Conservation (phyloP, 2,329 filamentous ascomycete genomes). For the Fusarium sp. region DNA sequence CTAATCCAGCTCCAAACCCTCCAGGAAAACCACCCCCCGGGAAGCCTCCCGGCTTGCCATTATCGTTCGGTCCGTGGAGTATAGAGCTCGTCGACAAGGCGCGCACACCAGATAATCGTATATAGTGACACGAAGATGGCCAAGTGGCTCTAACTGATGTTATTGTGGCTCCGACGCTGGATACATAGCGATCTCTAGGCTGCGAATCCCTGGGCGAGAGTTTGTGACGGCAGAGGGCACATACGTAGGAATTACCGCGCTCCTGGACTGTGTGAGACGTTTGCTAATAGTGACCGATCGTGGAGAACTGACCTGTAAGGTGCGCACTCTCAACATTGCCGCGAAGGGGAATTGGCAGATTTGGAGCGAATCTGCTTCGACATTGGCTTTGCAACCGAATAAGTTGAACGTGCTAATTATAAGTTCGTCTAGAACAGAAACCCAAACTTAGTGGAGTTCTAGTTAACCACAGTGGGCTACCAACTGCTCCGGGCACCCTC, state of each 20-base stretch:
- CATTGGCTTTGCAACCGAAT: slow-evolving; percentile 33
- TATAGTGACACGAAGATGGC: background rate
- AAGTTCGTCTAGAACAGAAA: slow-evolving; percentile 8
- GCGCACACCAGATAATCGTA: slow-evolving; percentile 27
- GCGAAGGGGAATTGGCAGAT: slow-evolving; percentile 32
- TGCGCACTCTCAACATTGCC: slow-evolving; percentile 56
- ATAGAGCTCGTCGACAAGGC: slow-evolving; percentile 42
- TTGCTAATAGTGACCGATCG: background rate
- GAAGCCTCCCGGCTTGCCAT: slow-evolving; percentile 35
- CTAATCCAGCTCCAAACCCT: slow-evolving; percentile 33
- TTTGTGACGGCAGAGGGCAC: slow-evolving; percentile 51
- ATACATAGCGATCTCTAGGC: slow-evolving; percentile 23
- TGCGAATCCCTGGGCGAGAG: slow-evolving; percentile 34
- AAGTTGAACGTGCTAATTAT: slow-evolving; percentile 9
- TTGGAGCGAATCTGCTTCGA: slow-evolving; percentile 26
- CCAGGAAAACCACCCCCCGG: slow-evolving; percentile 34
- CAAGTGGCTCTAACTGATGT: background rate
- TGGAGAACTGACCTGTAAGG: slow-evolving; percentile 49
- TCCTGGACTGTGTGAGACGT: slow-evolving; percentile 42
- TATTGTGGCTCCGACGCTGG: slow-evolving; percentile 19
- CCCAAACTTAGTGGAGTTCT: slow-evolving; percentile 32
- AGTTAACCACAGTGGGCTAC: slow-evolving; percentile 25
- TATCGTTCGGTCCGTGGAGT: slow-evolving; percentile 31
- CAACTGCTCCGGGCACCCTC: background rate
- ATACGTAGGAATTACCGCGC: slow-evolving; percentile 52